These are phyloP conservation scores for Aspergillus leporis DNA, from an alignment of 495 filamentous ascomycete genomes.

Conservation along the genomic window DNA sequence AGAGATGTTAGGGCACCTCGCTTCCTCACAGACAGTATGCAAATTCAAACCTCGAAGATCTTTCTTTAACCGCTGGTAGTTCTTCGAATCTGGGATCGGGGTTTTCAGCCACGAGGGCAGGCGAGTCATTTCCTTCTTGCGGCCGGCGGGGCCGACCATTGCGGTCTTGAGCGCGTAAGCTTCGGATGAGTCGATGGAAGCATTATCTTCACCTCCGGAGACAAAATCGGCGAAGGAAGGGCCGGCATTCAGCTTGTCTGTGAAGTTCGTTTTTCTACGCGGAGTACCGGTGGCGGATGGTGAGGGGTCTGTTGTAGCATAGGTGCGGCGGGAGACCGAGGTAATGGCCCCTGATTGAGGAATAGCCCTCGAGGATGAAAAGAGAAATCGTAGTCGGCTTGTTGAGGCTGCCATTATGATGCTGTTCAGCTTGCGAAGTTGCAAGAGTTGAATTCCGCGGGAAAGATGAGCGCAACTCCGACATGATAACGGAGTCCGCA, in stretches of 20 bases:
- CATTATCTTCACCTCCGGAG: constrained; percentile 46
- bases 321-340: constrained; percentile 31
- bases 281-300: constrained; percentile 36
- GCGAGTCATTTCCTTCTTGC: constrained; percentile 83
- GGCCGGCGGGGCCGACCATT: constrained; percentile 75
- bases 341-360: constrained; percentile 17
- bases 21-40: constrained; percentile 97
- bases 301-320: constrained; percentile 44
- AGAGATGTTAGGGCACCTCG: constrained; percentile 93
- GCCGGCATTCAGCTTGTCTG: constrained; percentile 75
- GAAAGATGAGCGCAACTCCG: constrained; percentile 19
- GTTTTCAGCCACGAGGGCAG: constrained; percentile 96
- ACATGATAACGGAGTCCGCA: constrained; percentile 14
- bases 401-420: constrained; percentile 41
- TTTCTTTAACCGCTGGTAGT: constrained; percentile 90
- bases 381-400: constrained; percentile 38
- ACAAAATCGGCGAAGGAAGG: constrained; percentile 88
- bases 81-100: constrained; percentile 78
- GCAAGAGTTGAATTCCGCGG: constrained; percentile 29
- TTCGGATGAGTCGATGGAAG: constrained; percentile 60
- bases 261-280: constrained; percentile 65
- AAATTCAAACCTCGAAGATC: constrained; percentile 87
- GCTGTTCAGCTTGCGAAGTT: constrained; percentile 23
- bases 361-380: constrained; percentile 28
- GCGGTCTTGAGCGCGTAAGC: constrained; percentile 68